phyloP scores from a whole-genome alignment of 441 rosid genomes.

The Metrosideros polymorpha region DNA sequence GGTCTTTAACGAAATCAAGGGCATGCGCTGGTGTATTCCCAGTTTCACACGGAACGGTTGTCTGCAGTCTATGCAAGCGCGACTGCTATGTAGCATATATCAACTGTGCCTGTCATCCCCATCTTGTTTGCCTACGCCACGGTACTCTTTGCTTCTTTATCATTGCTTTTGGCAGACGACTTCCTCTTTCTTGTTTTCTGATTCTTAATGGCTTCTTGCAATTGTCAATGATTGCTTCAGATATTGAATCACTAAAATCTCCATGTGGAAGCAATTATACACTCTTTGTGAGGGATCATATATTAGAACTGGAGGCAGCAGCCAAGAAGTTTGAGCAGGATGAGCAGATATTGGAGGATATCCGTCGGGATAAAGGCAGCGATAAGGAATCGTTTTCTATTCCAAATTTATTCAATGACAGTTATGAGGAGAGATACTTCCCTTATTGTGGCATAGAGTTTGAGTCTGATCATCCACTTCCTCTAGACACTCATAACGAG shows the following conservation, averaged over 20 bases:
- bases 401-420: slow-evolving; percentile 27
- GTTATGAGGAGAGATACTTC: slow-evolving; percentile 42
- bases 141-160: slow-evolving; percentile 37
- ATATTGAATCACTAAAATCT: slow-evolving; percentile 41
- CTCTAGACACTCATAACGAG: slow-evolving; percentile 7
- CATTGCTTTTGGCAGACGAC: slow-evolving; percentile 1
- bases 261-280: slow-evolving; percentile 58
- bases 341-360: slow-evolving; percentile 28
- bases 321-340: slow-evolving; percentile 80
- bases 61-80: slow-evolving; percentile 88
- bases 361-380: slow-evolving; percentile 19
- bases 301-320: slow-evolving; percentile 70
- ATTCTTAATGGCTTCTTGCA: neutral
- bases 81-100: slow-evolving; percentile 89
- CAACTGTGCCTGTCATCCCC: slow-evolving; percentile 64
- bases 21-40: slow-evolving; percentile 40
- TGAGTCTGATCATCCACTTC: slow-evolving; percentile 18
- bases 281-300: slow-evolving; percentile 73
- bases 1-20: slow-evolving; percentile 68
- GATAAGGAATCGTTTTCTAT: slow-evolving; percentile 45
- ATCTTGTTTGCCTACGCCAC: slow-evolving; percentile 87
- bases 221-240: slow-evolving; percentile 26
- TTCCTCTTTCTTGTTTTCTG: neutral
- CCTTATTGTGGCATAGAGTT: slow-evolving; percentile 61
- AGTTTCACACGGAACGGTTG: slow-evolving; percentile 48